These are phyloP conservation scores for Trichaptum fuscoviolaceum DNA, from an alignment of 768 basidiomycete genomes.

Conservation along the genomic window DNA sequence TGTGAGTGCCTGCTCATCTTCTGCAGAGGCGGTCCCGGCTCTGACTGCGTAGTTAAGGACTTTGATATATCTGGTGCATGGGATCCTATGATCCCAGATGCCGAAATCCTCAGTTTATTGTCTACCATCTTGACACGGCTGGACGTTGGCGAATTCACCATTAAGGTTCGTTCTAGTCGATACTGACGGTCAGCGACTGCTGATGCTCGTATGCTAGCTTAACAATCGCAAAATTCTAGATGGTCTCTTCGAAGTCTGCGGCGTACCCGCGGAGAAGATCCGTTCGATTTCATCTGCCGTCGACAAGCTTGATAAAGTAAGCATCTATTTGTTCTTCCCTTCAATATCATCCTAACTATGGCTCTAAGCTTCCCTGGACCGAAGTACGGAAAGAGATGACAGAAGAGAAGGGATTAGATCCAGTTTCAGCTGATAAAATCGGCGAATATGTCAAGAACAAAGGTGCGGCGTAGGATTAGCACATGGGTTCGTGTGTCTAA, in stretches of 20 bases:
- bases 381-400: conserved; percentile 98
- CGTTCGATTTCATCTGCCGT: conserved; percentile 93
- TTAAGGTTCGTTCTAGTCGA: conserved; percentile 59
- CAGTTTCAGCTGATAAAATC: conserved; percentile 82
- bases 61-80: conserved; percentile 90
- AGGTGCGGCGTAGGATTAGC: conserved; percentile 41
- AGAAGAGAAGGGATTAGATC: conserved; percentile 85
- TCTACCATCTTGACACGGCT: conserved; percentile 78
- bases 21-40: neutral
- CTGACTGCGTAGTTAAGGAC: conserved; percentile 48
- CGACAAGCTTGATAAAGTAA: conserved; percentile 95
- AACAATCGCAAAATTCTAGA: conserved; percentile 98
- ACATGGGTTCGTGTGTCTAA: neutral
- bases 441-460: conserved; percentile 96
- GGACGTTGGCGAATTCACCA: conserved; percentile 89
- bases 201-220: conserved; percentile 41
- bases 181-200: neutral
- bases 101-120: conserved; percentile 78
- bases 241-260: conserved; percentile 94
- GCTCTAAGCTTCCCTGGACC: conserved; percentile 67
- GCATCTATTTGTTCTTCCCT: conserved; percentile 10
- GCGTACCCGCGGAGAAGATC: conserved; percentile 86
- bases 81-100: conserved; percentile 98
- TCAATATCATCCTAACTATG: neutral
- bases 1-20: conserved; percentile 36